Evolutionary conservation across 495 filamentous ascomycete genomes (phyloP).

Genomic region (Haplographium delicatum): DNA sequence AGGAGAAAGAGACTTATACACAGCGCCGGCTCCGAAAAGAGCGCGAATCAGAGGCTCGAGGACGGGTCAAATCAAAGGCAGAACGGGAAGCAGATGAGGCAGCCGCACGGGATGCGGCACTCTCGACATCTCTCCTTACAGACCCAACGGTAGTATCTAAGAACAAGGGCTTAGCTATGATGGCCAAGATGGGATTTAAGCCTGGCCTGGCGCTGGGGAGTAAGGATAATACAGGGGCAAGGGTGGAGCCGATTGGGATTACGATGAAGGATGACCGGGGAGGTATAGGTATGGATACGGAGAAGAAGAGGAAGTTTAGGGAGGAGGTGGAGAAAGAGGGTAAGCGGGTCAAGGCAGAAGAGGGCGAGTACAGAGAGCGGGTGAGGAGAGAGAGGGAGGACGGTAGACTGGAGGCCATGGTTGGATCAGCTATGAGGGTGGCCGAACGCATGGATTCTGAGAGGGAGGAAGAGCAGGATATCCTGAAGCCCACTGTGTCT

Average conservation of each 20-base stretch:
- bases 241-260: slow-evolving; percentile 35
- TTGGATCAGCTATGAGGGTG: slow-evolving; percentile 75
- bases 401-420: slow-evolving; percentile 57
- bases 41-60: slow-evolving; percentile 54
- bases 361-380: slow-evolving; percentile 72
- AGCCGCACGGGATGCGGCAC: slow-evolving; percentile 65
- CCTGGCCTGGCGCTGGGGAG: slow-evolving; percentile 67
- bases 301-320: slow-evolving; percentile 74
- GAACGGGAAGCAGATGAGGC: slow-evolving; percentile 68
- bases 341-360: slow-evolving; percentile 63
- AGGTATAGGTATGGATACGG: slow-evolving; percentile 81
- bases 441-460: slow-evolving; percentile 57
- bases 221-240: slow-evolving; percentile 23
- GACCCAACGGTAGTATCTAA: slow-evolving; percentile 37
- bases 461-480: slow-evolving; percentile 15
- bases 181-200: slow-evolving; percentile 92
- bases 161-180: slow-evolving; percentile 88
- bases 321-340: slow-evolving; percentile 45
- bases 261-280: slow-evolving; percentile 71
- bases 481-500: slow-evolving; percentile 20
- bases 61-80: slow-evolving; percentile 69
- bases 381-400: slow-evolving; percentile 67
- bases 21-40: slow-evolving; percentile 49
- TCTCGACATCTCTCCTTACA: slow-evolving; percentile 62
- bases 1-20: slow-evolving; percentile 47